phyloP scores from a whole-genome alignment of 306 rosid genomes.

The Trifolium subterraneum region DNA sequence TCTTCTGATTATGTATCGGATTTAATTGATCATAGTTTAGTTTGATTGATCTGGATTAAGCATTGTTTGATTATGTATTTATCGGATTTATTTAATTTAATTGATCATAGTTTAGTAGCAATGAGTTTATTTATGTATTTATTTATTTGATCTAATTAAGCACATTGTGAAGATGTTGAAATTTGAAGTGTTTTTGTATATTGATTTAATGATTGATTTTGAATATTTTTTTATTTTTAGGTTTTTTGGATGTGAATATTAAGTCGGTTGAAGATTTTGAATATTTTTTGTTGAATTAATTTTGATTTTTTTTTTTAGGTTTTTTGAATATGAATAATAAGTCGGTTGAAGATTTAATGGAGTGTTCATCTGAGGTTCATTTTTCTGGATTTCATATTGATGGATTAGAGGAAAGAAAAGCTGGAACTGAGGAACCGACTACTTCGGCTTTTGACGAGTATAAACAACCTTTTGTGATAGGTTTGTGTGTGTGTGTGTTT shows the following conservation, averaged over 20 bases:
- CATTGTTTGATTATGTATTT: background rate
- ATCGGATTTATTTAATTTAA: background rate
- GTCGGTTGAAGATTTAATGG: constrained; percentile 72
- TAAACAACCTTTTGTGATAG: constrained; percentile 92
- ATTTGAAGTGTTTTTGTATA: background rate
- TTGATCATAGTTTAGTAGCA: background rate
- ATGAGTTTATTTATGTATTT: background rate
- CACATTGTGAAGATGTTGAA: background rate
- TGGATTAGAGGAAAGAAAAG: constrained; percentile 58
- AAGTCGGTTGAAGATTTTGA: background rate
- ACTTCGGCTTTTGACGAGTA: constrained; percentile 63
- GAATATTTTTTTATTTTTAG: background rate
- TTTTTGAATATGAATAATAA: constrained; percentile 54
- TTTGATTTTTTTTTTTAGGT: constrained; percentile 43
- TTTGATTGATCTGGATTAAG: constrained; percentile 2
- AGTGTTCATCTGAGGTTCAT: constrained; percentile 78
- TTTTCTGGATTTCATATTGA: constrained; percentile 89
- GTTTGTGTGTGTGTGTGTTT: constrained; percentile 52
- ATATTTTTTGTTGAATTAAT: background rate
- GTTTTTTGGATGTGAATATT: no score
- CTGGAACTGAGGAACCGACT: constrained; percentile 55
- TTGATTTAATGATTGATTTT: constrained; percentile 14
- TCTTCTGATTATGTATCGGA: background rate
- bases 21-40: background rate
- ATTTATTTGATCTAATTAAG: constrained; percentile 1